A percentile compares a stretch with the other conserved stretches of the same genome.
phyloP scores from a whole-genome alignment of 768 basidiomycete species.

The Tephrocybe sp. region DNA sequence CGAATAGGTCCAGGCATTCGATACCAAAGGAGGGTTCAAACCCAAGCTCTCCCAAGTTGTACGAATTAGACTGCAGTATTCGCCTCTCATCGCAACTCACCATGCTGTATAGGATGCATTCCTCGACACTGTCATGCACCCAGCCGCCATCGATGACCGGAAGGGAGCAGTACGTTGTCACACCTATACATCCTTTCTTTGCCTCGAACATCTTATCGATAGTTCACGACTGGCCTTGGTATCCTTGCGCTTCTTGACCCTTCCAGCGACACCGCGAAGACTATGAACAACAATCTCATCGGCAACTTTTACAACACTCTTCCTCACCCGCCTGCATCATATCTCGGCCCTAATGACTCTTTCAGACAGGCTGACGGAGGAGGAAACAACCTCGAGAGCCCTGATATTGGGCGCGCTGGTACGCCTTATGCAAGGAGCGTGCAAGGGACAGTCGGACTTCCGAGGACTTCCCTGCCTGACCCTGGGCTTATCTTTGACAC shows the following conservation, averaged over 20 bases:
- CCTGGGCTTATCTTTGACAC: constrained; percentile 62
- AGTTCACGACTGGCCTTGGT: constrained; percentile 29
- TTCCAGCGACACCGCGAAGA: constrained; percentile 16
- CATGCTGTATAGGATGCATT: constrained; percentile 28
- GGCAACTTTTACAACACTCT: constrained; percentile 57
- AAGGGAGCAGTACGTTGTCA: constrained; percentile 26
- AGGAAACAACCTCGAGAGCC: constrained; percentile 45
- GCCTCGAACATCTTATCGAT: background rate
- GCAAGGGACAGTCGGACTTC: constrained; percentile 39
- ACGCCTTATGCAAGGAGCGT: constrained; percentile 55
- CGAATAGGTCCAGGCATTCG: constrained; percentile 19
- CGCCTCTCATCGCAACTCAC: background rate
- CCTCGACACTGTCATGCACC: constrained; percentile 26
- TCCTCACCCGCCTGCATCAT: constrained; percentile 47
- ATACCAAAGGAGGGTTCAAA: constrained; percentile 22
- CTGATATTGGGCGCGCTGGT: constrained; percentile 49
- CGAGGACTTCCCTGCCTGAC: constrained; percentile 49
- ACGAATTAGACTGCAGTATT: constrained; percentile 2
- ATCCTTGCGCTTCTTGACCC: constrained; percentile 28
- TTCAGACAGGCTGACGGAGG: constrained; percentile 52
- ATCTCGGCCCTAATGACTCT: constrained; percentile 31
- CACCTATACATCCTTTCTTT: background rate
- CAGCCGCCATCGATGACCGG: constrained; percentile 44
- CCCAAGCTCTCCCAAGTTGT: constrained; percentile 25
- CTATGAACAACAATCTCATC: constrained; percentile 26